These are phyloP conservation scores for Pleurotus giganteus DNA, from an alignment of 768 basidiomycete genomes.

Conservation along the genomic window DNA sequence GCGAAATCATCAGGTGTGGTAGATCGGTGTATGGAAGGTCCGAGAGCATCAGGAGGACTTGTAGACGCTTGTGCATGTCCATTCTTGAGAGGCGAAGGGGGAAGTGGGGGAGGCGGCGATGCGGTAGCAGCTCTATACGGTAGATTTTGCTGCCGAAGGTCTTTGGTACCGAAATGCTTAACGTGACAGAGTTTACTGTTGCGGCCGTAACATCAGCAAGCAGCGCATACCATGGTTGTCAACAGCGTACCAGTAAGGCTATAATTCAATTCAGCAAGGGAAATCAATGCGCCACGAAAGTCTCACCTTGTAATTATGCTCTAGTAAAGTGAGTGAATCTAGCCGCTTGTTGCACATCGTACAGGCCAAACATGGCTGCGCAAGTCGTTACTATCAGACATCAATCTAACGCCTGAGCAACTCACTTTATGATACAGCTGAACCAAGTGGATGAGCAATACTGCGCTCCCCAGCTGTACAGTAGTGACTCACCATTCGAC, in stretches of 20 bases:
- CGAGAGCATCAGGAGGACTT: conserved; percentile 16
- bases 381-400: neutral
- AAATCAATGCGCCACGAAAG: neutral
- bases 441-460: conserved; percentile 10
- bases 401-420: neutral
- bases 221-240: neutral
- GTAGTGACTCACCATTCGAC: conserved; percentile 77
- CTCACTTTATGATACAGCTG: conserved; percentile 80
- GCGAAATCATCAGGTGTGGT: conserved; percentile 12
- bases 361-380: conserved; percentile 78
- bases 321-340: conserved; percentile 73
- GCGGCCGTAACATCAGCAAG: neutral
- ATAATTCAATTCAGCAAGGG: conserved; percentile 4
- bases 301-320: conserved; percentile 80
- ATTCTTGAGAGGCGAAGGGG: conserved; percentile 21
- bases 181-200: conserved; percentile 79
- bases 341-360: conserved; percentile 73
- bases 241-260: conserved; percentile 53
- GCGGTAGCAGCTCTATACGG: conserved; percentile 41
- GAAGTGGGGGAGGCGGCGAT: conserved; percentile 17
- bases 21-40: conserved; percentile 6
- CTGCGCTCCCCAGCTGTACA: neutral
- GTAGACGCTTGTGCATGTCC: conserved; percentile 25
- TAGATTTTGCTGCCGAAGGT: conserved; percentile 71
- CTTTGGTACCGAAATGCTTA: conserved; percentile 75